phyloP scores from a whole-genome alignment of 2,329 filamentous ascomycete species.

The Meredithiella fracta region DNA sequence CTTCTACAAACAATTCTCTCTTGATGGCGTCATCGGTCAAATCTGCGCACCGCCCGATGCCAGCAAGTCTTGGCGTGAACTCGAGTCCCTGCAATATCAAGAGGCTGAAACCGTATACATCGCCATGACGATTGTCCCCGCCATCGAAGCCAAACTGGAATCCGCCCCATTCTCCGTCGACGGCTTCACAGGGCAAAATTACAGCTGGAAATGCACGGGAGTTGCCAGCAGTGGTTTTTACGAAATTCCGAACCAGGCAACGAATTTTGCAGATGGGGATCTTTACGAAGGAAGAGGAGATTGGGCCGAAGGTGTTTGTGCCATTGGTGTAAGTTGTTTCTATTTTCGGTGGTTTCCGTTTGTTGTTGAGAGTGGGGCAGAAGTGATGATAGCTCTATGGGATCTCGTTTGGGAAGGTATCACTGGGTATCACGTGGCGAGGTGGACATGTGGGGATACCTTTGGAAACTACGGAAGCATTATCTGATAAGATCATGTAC shows the following conservation, averaged over 20 bases:
- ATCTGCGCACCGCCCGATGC: slow-evolving; percentile 10
- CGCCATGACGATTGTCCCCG: neutral
- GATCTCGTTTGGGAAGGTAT: neutral
- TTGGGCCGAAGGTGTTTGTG: slow-evolving; percentile 7
- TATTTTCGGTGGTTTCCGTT: no score
- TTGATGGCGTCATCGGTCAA: slow-evolving; percentile 1
- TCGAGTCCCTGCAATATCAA: slow-evolving; percentile 2
- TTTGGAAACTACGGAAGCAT: neutral
- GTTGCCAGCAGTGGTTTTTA: slow-evolving; percentile 8
- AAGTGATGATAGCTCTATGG: no score
- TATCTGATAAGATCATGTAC: neutral
- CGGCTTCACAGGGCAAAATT: slow-evolving; percentile 7
- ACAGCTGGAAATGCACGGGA: slow-evolving; percentile 8
- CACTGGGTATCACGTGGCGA: neutral
- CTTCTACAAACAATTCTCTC: slow-evolving; percentile 1
- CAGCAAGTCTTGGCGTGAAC: slow-evolving; percentile 3
- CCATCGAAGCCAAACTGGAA: neutral
- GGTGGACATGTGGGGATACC: no score
- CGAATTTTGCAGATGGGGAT: slow-evolving; percentile 6
- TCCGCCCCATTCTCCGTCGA: neutral
- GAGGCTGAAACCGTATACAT: slow-evolving; percentile 9
- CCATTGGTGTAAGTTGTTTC: slow-evolving; percentile 7
- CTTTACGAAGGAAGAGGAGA: neutral
- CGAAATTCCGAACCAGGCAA: slow-evolving; percentile 9
- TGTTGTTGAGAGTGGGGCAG: no score